Base-by-base conservation (phyloP, 2,329 filamentous ascomycete species). In the Sporothrix sp. region DNA sequence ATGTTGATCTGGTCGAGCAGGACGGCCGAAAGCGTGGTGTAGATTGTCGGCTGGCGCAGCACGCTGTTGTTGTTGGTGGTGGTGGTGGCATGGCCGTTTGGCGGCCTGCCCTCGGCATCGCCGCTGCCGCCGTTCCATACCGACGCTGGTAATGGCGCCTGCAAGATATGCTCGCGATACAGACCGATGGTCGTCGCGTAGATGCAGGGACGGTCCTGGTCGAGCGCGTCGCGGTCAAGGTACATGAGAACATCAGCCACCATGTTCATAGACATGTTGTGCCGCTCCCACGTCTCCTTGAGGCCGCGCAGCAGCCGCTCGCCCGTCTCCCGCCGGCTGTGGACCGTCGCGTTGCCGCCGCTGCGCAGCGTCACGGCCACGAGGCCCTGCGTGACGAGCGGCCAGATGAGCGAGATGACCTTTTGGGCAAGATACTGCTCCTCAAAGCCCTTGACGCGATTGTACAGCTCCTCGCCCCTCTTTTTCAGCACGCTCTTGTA, bases 211-310 rank as follows among this genome's bases (percentile, higher is more conserved):
- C 80, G 76, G 53, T 82, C 78, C 6, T 68, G 61, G 56, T 94
- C 88, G 32, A 81, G 73, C 45, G 81, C 84, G 61, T 86, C 83
- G 45, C 89, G 84, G 63, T 98, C 91, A 74, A 98, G 87, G 63
- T 96, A 96, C 89, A 97, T 96, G 47, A 97, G 74, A 28, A 97
- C 56, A 35, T 60, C 58, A n/a, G 58, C 58, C 8, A 59, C 58
- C 91, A 97, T 97, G 62, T 88, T 89, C 87, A 95, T 95, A 39
- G 86, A 90, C 51, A 86, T 79, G 63, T 90, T 87, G 63, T 98
- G 90, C 56, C 94, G 85, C 54, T 89, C 81, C 88, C 90, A 98
- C 2, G 83, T 81, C 52, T 82, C 75, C 58, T 84, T 84, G 13
- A 97, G 66, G 0, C 81, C 84, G 50, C 79, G 79, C 52, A 98